phyloP scores from a whole-genome alignment of 768 basidiomycete genomes.

The Lentinula guzmanii region DNA sequence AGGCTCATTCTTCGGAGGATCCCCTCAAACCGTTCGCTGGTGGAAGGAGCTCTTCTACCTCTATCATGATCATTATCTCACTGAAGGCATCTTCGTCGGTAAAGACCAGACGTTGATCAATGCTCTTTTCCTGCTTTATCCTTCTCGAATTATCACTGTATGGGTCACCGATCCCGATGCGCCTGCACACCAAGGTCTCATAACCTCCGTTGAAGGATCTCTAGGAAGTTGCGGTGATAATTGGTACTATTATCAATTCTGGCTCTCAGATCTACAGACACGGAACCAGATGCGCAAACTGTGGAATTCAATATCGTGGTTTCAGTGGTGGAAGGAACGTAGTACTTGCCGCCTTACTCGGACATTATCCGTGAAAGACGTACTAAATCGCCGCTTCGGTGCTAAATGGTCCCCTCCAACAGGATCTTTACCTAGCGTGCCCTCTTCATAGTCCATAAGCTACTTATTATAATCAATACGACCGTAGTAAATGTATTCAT shows the following conservation, averaged over 20 bases:
- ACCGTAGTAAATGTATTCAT: too few species aligned
- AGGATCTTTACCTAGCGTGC: not conserved
- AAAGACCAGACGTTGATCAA: slow-evolving; percentile 56
- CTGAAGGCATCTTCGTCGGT: slow-evolving; percentile 43
- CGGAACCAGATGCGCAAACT: slow-evolving; percentile 12
- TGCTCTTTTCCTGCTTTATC: slow-evolving; percentile 37
- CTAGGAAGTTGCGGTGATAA: slow-evolving; percentile 35
- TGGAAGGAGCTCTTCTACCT: slow-evolving; percentile 39
- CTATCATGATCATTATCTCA: slow-evolving; percentile 46
- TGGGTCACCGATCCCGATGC: slow-evolving; percentile 25
- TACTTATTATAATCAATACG: too few species aligned
- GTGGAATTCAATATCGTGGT: slow-evolving; percentile 15
- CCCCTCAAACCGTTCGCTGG: slow-evolving; percentile 37
- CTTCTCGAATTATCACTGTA: slow-evolving; percentile 37
- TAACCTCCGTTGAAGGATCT: slow-evolving; percentile 16
- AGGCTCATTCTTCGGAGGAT: slow-evolving; percentile 59
- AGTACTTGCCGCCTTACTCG: slow-evolving; percentile 21
- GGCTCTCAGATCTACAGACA: slow-evolving; percentile 25
- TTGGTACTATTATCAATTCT: slow-evolving; percentile 51
- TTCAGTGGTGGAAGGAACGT: slow-evolving; percentile 24
- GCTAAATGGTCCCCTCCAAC: slow-evolving; percentile 12
- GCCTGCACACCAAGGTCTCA: slow-evolving; percentile 13
- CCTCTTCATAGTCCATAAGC: not conserved
- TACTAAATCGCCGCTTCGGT: slow-evolving; percentile 20
- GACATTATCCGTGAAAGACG: slow-evolving; percentile 15